Evolutionary conservation across 306 rosid species (phyloP).

Genomic region (Lotus japonicus): DNA sequence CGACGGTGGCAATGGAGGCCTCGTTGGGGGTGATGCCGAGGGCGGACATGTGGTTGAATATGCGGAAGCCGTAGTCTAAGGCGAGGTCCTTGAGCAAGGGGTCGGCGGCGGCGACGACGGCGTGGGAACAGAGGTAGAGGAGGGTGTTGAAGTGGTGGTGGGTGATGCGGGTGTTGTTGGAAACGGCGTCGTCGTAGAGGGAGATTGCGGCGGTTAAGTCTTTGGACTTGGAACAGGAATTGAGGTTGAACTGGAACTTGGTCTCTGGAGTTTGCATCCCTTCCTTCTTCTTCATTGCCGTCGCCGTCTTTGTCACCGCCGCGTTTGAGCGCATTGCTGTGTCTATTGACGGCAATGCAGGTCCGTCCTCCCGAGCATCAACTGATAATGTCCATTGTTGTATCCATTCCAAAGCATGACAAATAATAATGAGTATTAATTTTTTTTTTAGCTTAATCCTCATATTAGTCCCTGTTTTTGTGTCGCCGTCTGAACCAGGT

Average conservation of each 20-base stretch:
- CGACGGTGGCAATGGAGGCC: conserved; percentile 68
- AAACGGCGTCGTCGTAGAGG: conserved; percentile 45
- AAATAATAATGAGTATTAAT: too few species aligned
- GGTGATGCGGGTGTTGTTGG: conserved; percentile 32
- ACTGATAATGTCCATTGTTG: too few species aligned
- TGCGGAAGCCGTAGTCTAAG: conserved; percentile 50
- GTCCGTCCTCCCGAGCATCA: too few species aligned
- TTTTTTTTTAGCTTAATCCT: too few species aligned
- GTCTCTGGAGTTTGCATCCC: conserved; percentile 37
- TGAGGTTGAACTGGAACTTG: conserved; percentile 59
- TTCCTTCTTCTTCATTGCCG: conserved; percentile 32
- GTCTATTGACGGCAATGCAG: conserved; percentile 32
- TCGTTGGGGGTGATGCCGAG: conserved; percentile 53
- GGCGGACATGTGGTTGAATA: conserved; percentile 49
- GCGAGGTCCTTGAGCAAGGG: conserved; percentile 39
- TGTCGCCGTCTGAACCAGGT: too few species aligned
- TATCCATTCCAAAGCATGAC: too few species aligned
- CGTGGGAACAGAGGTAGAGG: conserved; percentile 78
- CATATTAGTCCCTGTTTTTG: too few species aligned
- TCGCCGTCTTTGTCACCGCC: not conserved
- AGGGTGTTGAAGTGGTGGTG: conserved; percentile 69
- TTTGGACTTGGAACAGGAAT: conserved; percentile 57
- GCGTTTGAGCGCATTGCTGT: not conserved
- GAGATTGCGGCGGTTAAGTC: conserved; percentile 48
- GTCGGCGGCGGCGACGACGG: conserved; percentile 42